A percentile compares a stretch with the other conserved stretches of the same genome.
Conservation (phyloP, 345 rosid genomes). For the Ricinus communis region DNA sequence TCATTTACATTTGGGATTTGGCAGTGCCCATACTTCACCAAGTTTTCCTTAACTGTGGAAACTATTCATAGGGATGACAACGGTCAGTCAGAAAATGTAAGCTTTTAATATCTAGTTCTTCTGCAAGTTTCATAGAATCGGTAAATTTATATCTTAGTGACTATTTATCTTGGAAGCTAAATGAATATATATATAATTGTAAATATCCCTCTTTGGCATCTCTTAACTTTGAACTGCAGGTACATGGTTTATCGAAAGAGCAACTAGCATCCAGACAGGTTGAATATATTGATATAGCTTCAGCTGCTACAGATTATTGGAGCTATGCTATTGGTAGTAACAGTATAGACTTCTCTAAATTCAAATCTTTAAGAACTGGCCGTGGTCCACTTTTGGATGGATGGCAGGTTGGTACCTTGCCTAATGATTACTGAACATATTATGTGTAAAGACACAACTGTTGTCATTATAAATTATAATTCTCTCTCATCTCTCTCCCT, state of each 20-base stretch:
- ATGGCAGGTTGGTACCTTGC: slow-evolving; percentile 57
- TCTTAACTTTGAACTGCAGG: slow-evolving; percentile 35
- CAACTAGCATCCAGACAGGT: slow-evolving; percentile 53
- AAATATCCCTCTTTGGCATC: neutral
- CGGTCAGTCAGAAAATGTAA: slow-evolving; percentile 60
- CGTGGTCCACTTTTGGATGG: slow-evolving; percentile 64
- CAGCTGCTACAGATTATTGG: slow-evolving; percentile 63
- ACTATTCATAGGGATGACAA: slow-evolving; percentile 60
- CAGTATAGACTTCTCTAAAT: slow-evolving; percentile 48
- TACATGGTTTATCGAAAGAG: slow-evolving; percentile 51
- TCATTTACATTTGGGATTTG: slow-evolving; percentile 26
- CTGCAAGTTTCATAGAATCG: neutral
- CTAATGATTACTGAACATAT: neutral
- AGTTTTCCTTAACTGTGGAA: slow-evolving; percentile 59
- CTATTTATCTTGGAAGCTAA: neutral
- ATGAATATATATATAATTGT: neutral
- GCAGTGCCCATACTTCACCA: slow-evolving; percentile 73
- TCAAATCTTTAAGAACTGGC: slow-evolving; percentile 52
- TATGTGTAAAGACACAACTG: too few species aligned
- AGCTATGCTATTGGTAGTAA: slow-evolving; percentile 50
- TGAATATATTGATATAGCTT: slow-evolving; percentile 60
- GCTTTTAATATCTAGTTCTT: slow-evolving; percentile 18
- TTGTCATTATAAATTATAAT: too few species aligned
- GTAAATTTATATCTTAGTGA: too few species aligned
- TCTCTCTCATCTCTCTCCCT: too few species aligned